Base-by-base conservation (phyloP, 345 rosid genomes). In the Camelina hispida region DNA sequence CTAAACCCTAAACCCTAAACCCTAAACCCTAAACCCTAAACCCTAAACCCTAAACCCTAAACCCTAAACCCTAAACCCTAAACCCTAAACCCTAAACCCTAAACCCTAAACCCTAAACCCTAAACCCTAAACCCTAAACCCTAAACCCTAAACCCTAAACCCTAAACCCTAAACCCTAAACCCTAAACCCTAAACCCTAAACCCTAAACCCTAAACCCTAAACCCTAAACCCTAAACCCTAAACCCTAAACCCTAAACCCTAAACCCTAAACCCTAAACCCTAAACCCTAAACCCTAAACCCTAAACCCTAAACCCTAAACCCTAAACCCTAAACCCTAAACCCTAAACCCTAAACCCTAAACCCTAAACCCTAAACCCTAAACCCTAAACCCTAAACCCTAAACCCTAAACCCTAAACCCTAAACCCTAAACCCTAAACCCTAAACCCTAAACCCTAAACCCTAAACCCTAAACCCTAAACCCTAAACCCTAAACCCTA, bases 1-100 rank as follows among this genome's bases (percentile, higher is more conserved):
- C 52, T 16, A 66, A 66, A 66, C 70, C 70, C 70, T 66, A 66
- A 66, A 64, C 55, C 70, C 55, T 48, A 66, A 66, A 47, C 70
- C 53, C 22, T 34, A 34, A 34, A 30, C 34, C 34, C 34, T 30
- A 34, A 34, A 34, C 37, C 37, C 37, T 34, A 34, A 34, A 34
- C 34, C 37, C 37, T 34, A 34, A 66, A 48, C 58, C 70, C 55
- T 66, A 66, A 43, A 40, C 70, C 70, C 55, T 12, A 66, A 66
- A 43, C 62, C 70, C 40, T 46, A 66, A 66, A 66, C 70, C 55
- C 18, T 28, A 34, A 22, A 43, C 38, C 52, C 22, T 16, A 48
- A 66, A 30, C 25, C 50, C 40, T 66, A 66, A 65, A 65, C 54
- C 56, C 69, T 25, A 20, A 65, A 47, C 54, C 69, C 69, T 65